Evolutionary conservation across 1,139 yeast species (phyloP).

Genomic region (Scheffersomyces quercinus): DNA sequence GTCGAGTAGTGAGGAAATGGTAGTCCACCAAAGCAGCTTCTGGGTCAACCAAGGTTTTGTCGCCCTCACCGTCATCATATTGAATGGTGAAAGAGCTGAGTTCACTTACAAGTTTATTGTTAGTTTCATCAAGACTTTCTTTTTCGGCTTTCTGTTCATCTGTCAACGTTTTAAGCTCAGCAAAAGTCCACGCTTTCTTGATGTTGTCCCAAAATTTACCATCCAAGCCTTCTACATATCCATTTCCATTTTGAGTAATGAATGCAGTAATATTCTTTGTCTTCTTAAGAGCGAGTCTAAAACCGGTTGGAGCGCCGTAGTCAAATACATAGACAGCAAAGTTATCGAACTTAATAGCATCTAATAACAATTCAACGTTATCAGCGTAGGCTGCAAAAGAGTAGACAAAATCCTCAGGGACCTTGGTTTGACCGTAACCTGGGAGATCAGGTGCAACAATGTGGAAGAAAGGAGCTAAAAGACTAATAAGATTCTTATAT

Average conservation of each 20-base stretch:
- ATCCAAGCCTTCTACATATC: slow-evolving; percentile 41
- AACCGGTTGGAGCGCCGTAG: slow-evolving; percentile 45
- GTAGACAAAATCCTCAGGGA: slow-evolving; percentile 22
- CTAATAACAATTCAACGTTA: slow-evolving; percentile 29
- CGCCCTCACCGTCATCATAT: slow-evolving; percentile 29
- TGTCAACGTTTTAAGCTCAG: slow-evolving; percentile 5
- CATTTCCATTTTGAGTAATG: slow-evolving; percentile 45
- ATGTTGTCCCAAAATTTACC: slow-evolving; percentile 38
- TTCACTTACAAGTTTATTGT: slow-evolving; percentile 17
- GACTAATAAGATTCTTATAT: slow-evolving; percentile 36
- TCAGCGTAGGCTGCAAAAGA: slow-evolving; percentile 33
- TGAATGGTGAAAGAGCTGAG: slow-evolving; percentile 22
- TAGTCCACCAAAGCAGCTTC: slow-evolving; percentile 30
- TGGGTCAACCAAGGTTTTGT: slow-evolving; percentile 27
- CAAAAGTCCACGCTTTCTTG: slow-evolving; percentile 27
- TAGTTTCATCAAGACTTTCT: slow-evolving; percentile 10
- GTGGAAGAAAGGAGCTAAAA: slow-evolving; percentile 33
- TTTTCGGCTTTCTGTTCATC: slow-evolving; percentile 2
- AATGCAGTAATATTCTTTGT: slow-evolving; percentile 30
- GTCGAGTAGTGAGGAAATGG: slow-evolving; percentile 19
- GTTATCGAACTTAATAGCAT: slow-evolving; percentile 22
- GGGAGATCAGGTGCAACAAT: slow-evolving; percentile 49
- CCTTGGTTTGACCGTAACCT: slow-evolving; percentile 39
- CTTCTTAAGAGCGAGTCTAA: slow-evolving; percentile 31
- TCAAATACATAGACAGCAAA: slow-evolving; percentile 41